Evolutionary conservation across 495 filamentous ascomycete genomes (phyloP).

Genomic region (Polyplosphaeria fusca): DNA sequence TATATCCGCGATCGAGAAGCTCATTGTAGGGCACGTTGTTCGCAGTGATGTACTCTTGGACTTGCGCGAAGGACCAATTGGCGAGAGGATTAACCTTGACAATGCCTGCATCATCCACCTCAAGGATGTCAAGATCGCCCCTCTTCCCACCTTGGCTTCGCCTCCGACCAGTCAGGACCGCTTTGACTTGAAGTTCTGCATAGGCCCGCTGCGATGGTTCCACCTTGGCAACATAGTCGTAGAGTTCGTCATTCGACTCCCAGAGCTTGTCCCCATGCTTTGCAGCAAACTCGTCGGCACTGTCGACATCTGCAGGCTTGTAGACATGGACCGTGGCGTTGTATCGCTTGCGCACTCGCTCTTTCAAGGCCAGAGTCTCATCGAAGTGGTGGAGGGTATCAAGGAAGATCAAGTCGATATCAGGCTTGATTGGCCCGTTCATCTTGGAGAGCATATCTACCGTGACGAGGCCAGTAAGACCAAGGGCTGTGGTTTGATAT

Average conservation of each 20-base stretch:
- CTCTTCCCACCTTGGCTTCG: conserved; percentile 92
- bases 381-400: conserved; percentile 95
- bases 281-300: conserved; percentile 69
- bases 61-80: conserved; percentile 90
- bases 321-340: conserved; percentile 78
- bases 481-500: conserved; percentile 97
- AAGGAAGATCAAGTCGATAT: conserved; percentile 89
- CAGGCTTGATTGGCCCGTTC: conserved; percentile 52
- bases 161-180: conserved; percentile 90
- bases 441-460: conserved; percentile 89
- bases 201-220: conserved; percentile 95
- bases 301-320: conserved; percentile 72
- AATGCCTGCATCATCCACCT: conserved; percentile 86
- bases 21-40: conserved; percentile 92
- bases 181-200: conserved; percentile 79
- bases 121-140: conserved; percentile 81
- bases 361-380: conserved; percentile 81
- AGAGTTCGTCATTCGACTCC: conserved; percentile 80
- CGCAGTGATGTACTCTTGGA: conserved; percentile 78
- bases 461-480: conserved; percentile 87
- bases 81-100: conserved; percentile 99
- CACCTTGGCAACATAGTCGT: conserved; percentile 97
- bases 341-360: conserved; percentile 71
- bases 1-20: conserved; percentile 87
- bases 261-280: conserved; percentile 81